Base-by-base conservation (phyloP, 2,329 filamentous ascomycete species). In the Colletotrichum graminicola region DNA sequence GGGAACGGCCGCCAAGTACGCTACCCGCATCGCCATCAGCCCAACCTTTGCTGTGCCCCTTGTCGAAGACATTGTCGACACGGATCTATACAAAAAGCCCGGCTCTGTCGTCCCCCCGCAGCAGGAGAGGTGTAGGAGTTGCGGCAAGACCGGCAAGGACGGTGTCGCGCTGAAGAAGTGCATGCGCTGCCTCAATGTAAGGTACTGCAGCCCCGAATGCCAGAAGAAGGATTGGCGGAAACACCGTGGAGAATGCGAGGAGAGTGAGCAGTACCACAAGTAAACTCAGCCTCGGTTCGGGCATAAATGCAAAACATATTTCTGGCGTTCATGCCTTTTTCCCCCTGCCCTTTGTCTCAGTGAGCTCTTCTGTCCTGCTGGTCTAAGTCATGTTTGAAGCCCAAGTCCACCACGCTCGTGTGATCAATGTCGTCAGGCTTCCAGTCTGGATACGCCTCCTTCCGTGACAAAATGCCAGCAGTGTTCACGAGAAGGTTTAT, bases 1-100 rank as follows among this genome's bases (percentile, higher is more conserved):
- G 81, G 80, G 85, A 0, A 78, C 76, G 11, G 82, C 81, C 14
- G 78, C 79, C 1, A 76, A 80, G 65, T 78, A 84, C 60, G 83
- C 86, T 36, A 87, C 89, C 36, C 84, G 90, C 7, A 80, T 89
- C 7, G 88, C 87, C 5, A 87, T 91, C 74, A 90, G 88, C 66
- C 88, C 88, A 0, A 78, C 81, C 0, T 91, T 84, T 75, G 78
- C 85, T 11, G 80, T 81, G 29, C 80, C 81, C 0, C 79, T 82
- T 12, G 81, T 84, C 1, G 85, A 87, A 74, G 77, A 83, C 32
- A 74, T 82, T 26, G 72, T 82, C 0, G 79, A 82, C 29, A 66
- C 55, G 21, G 39, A 62, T 3, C 18, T 56, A 5, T 71, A 62
- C 47, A 55, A 67, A 34, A 32, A 26, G 16, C 41, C 32, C 16